Evolutionary conservation across 78 protist species (phyloP).

Genomic region (Dictyostelium purpureum): DNA sequence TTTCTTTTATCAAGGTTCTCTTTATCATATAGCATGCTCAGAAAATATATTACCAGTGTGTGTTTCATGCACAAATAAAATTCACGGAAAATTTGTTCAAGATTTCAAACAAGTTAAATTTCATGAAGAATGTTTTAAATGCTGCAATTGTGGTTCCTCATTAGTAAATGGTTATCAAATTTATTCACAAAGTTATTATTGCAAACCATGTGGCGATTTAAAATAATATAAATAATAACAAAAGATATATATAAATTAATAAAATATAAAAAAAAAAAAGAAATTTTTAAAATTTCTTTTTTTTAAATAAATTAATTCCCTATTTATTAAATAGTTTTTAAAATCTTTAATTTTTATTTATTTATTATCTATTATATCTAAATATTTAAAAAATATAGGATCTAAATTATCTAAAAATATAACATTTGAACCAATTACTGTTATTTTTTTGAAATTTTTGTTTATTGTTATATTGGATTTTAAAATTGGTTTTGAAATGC

Average conservation of each 20-base stretch:
- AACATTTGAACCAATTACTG: too few species aligned
- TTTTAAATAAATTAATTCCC: too few species aligned
- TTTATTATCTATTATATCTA: too few species aligned
- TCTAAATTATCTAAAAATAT: too few species aligned
- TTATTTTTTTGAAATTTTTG: too few species aligned
- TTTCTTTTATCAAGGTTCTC: background rate
- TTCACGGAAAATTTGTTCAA: background rate
- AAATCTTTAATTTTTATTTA: too few species aligned
- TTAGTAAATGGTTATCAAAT: background rate
- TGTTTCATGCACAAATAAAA: background rate
- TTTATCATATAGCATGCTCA: conserved; percentile 3
- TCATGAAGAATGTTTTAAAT: background rate
- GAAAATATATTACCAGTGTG: background rate
- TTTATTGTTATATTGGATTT: too few species aligned
- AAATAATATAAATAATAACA: background rate
- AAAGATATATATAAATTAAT: too few species aligned
- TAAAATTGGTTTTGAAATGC: too few species aligned
- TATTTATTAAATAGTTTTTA: background rate
- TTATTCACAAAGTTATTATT: background rate
- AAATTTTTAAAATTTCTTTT: too few species aligned
- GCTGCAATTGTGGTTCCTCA: background rate
- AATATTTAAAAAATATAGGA: too few species aligned
- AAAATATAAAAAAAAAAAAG: too few species aligned
- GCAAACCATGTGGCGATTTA: background rate
- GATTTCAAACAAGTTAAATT: background rate